Evolutionary conservation across 345 rosid species (phyloP).

Genomic region (Moricandia moricandioides): DNA sequence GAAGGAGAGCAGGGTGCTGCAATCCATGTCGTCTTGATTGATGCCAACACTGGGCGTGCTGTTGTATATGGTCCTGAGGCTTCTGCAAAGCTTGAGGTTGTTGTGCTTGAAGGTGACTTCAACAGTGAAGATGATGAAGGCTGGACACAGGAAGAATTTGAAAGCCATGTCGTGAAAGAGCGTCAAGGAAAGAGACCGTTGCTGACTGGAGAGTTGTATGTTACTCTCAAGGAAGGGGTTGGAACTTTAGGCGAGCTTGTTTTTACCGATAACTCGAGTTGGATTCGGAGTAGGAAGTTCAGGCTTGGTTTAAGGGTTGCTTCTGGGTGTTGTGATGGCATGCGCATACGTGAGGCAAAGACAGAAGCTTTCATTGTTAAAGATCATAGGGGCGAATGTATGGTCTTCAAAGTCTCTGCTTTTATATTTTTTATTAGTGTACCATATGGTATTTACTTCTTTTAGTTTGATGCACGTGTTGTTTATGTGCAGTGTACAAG

Average conservation of each 20-base stretch:
- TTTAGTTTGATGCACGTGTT: slow-evolving; percentile 2
- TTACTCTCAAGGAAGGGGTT: slow-evolving; percentile 94
- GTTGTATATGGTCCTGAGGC: slow-evolving; percentile 83
- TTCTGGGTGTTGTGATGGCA: slow-evolving; percentile 71
- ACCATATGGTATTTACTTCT: slow-evolving; percentile 11
- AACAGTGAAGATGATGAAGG: slow-evolving; percentile 84
- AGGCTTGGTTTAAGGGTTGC: slow-evolving; percentile 83
- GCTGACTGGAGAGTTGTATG: slow-evolving; percentile 80
- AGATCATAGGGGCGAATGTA: slow-evolving; percentile 98
- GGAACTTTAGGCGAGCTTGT: slow-evolving; percentile 88
- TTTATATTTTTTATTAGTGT: background rate
- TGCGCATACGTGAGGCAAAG: slow-evolving; percentile 91
- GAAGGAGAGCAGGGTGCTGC: slow-evolving; percentile 99
- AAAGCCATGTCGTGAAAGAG: slow-evolving; percentile 87
- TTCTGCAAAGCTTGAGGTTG: slow-evolving; percentile 69
- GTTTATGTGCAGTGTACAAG: slow-evolving; percentile 75
- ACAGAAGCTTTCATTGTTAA: slow-evolving; percentile 95
- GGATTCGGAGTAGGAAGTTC: slow-evolving; percentile 97
- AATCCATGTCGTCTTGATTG: slow-evolving; percentile 73
- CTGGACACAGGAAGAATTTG: slow-evolving; percentile 85
- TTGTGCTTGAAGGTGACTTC: slow-evolving; percentile 96
- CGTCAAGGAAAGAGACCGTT: slow-evolving; percentile 96
- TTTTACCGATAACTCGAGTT: slow-evolving; percentile 96
- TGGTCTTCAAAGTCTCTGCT: slow-evolving; percentile 31
- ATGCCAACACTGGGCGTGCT: slow-evolving; percentile 65